Evolutionary conservation across 176 grass and related monocot genomes (phyloP).

Genomic region (Guadua angustifolia): DNA sequence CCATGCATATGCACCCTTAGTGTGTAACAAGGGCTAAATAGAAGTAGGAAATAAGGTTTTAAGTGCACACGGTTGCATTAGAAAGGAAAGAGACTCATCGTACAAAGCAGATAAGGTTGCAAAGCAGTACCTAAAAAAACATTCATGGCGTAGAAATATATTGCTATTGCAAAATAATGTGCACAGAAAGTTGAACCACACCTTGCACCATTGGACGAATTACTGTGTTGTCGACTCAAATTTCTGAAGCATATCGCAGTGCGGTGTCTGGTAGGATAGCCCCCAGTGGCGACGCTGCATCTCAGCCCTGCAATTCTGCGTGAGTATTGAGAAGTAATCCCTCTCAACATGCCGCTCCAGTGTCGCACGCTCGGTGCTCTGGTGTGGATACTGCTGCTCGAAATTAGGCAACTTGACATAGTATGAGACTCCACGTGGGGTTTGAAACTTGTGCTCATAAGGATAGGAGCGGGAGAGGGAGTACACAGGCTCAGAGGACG

Average conservation of each 20-base stretch:
- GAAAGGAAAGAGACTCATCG: background rate
- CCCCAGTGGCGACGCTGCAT: conserved; percentile 92
- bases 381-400: conserved; percentile 83
- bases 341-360: conserved; percentile 79
- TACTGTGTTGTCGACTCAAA: conserved; percentile 60
- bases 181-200: conserved; percentile 37
- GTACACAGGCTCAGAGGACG: conserved; percentile 83
- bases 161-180: conserved; percentile 23
- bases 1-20: background rate
- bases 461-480: conserved; percentile 59
- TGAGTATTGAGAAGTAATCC: conserved; percentile 69
- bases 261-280: conserved; percentile 57
- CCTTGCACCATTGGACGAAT: conserved; percentile 40
- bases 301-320: conserved; percentile 83
- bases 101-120: conserved; percentile 17
- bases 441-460: conserved; percentile 76
- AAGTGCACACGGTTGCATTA: background rate
- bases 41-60: background rate
- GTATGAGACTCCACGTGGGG: conserved; percentile 64
- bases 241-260: conserved; percentile 83
- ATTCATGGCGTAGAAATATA: background rate
- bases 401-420: conserved; percentile 83
- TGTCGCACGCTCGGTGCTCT: conserved; percentile 60
- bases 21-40: background rate
- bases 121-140: background rate